These are phyloP conservation scores for Sergeia podlipaevii DNA, from an alignment of 208 protist genomes.

Conservation along the genomic window DNA sequence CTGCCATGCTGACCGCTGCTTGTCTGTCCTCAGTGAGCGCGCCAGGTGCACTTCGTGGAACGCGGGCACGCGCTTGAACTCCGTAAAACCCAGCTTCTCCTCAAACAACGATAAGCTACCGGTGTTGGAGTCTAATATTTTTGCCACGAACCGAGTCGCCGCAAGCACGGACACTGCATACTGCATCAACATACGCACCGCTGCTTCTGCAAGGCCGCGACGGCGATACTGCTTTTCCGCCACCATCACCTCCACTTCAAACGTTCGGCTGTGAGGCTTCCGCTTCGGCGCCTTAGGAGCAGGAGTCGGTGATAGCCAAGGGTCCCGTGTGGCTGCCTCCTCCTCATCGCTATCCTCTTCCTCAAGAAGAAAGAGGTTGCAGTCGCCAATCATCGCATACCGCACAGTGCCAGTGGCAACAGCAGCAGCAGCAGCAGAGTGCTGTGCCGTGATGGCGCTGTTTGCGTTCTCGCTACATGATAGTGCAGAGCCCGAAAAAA, in stretches of 20 bases:
- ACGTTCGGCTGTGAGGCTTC: conserved; percentile 17
- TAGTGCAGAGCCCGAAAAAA: neutral
- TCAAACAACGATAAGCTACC: conserved; percentile 72
- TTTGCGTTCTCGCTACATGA: neutral
- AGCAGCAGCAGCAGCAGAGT: too few relatives aligned
- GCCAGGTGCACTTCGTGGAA: conserved; percentile 80
- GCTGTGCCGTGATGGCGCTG: too few relatives aligned
- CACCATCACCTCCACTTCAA: conserved; percentile 92
- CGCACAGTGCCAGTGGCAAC: too few relatives aligned
- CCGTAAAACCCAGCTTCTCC: conserved; percentile 54
- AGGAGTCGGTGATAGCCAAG: neutral
- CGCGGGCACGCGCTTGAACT: conserved; percentile 68
- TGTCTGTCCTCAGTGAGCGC: conserved; percentile 22
- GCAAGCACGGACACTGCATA: conserved; percentile 73
- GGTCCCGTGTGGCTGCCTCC: neutral
- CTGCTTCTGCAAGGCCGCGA: conserved; percentile 64
- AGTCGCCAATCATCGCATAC: conserved; percentile 84
- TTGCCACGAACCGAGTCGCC: conserved; percentile 77
- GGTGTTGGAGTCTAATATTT: conserved; percentile 82
- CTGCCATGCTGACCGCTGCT: conserved; percentile 18
- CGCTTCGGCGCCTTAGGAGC: neutral
- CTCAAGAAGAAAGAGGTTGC: conserved; percentile 82
- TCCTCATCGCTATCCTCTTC: conserved; percentile 20
- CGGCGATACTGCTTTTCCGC: conserved; percentile 64
- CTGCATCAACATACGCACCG: conserved; percentile 80